Conservation (phyloP, 495 filamentous ascomycete species). For the Cercophora sp. region DNA sequence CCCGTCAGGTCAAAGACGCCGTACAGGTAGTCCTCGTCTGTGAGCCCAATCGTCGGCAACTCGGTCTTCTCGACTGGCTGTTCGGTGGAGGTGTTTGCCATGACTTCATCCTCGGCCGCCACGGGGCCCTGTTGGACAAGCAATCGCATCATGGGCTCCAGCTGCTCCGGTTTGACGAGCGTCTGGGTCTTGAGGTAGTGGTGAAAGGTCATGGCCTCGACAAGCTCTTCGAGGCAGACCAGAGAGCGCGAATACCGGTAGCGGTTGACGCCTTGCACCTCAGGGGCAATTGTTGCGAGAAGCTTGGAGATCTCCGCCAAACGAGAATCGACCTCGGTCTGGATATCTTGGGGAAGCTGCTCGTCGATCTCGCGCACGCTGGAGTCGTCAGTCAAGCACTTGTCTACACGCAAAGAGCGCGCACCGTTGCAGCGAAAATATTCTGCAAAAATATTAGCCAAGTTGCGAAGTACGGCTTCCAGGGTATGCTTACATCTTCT, state of each 20-base stretch:
- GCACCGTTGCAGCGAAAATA: slow-evolving; percentile 90
- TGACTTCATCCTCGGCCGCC: slow-evolving; percentile 23
- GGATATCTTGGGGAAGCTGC: slow-evolving; percentile 60
- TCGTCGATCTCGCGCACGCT: slow-evolving; percentile 57
- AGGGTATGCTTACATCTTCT: slow-evolving; percentile 89
- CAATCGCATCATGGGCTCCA: slow-evolving; percentile 42
- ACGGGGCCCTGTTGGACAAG: slow-evolving; percentile 21
- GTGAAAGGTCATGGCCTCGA: slow-evolving; percentile 79
- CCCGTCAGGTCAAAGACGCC: slow-evolving; percentile 90
- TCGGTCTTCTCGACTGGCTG: slow-evolving; percentile 9
- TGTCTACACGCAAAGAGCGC: neutral
- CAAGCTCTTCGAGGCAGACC: slow-evolving; percentile 83
- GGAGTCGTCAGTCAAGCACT: slow-evolving; percentile 6
- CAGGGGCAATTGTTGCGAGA: slow-evolving; percentile 62
- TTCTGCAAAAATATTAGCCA: slow-evolving; percentile 48
- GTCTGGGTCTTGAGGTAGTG: slow-evolving; percentile 79
- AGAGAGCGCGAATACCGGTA: slow-evolving; percentile 86
- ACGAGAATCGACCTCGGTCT: slow-evolving; percentile 60
- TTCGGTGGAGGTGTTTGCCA: slow-evolving; percentile 18
- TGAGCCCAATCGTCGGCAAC: slow-evolving; percentile 54
- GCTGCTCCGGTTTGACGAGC: slow-evolving; percentile 63
- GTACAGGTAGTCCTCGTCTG: slow-evolving; percentile 81
- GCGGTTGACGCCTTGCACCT: slow-evolving; percentile 73
- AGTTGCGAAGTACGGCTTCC: neutral
- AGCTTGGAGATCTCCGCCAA: slow-evolving; percentile 63